Evolutionary conservation across 208 protist genomes (phyloP).

Genomic region (Naegleria gruberi): DNA sequence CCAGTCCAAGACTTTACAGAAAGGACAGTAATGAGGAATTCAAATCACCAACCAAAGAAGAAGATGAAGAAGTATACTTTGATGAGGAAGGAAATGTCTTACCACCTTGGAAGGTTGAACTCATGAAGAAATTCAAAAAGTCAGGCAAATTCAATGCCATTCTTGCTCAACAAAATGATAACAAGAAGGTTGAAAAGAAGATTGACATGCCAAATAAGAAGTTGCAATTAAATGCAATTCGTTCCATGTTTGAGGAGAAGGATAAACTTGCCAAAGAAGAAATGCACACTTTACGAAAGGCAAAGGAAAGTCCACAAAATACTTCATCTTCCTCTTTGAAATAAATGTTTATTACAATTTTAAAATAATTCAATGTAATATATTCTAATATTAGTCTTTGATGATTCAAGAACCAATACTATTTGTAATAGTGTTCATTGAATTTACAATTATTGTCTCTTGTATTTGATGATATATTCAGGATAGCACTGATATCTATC

Average conservation of each 20-base stretch:
- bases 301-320: too few species aligned
- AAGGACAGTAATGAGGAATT: too few species aligned
- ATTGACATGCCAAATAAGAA: background rate
- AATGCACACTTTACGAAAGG: background rate
- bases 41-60: background rate
- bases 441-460: background rate
- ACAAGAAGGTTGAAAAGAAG: background rate
- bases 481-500: background rate
- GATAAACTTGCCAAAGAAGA: background rate
- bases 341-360: too few species aligned
- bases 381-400: too few species aligned
- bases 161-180: background rate
- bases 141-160: background rate
- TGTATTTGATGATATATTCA: background rate
- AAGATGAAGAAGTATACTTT: background rate
- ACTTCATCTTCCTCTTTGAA: too few species aligned
- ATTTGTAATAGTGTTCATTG: too few species aligned
- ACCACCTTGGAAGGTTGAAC: constrained; percentile 1
- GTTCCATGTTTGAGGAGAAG: background rate
- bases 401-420: too few species aligned
- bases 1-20: background rate
- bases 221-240: background rate
- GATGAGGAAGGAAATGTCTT: background rate
- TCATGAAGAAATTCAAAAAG: background rate
- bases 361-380: too few species aligned